Conservation (phyloP, 208 protist species). For the Herpetomonas samuelpessoai region DNA sequence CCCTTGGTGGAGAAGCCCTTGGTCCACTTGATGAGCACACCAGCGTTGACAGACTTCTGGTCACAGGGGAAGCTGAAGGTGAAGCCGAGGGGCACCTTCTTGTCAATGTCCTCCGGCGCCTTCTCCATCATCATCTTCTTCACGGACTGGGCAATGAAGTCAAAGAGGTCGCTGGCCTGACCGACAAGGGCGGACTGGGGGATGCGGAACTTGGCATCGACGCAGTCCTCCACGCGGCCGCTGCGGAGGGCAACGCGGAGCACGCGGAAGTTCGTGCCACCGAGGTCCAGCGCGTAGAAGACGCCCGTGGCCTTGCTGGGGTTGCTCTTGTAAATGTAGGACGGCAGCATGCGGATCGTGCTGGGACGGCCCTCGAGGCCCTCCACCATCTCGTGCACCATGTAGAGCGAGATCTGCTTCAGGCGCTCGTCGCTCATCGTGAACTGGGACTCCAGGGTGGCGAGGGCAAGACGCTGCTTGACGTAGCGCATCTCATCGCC, state of each 20-base stretch:
- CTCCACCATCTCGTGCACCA: constrained; percentile 84
- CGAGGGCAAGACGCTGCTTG: constrained; percentile 74
- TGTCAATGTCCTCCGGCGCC: constrained; percentile 58
- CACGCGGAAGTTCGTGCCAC: constrained; percentile 91
- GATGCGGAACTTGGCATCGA: constrained; percentile 55
- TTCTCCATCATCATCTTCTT: constrained; percentile 54
- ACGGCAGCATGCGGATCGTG: constrained; percentile 85
- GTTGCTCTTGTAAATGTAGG: constrained; percentile 74
- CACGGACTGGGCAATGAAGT: constrained; percentile 83
- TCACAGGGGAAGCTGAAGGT: constrained; percentile 93
- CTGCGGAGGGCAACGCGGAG: constrained; percentile 55
- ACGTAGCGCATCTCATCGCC: constrained; percentile 57
- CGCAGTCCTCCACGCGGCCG: constrained; percentile 42
- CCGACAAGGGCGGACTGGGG: constrained; percentile 46
- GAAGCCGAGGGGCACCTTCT: constrained; percentile 80
- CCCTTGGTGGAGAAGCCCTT: constrained; percentile 90
- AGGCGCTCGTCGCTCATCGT: constrained; percentile 48
- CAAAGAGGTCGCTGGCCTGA: constrained; percentile 70
- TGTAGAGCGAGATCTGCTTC: constrained; percentile 68
- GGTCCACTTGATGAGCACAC: constrained; percentile 89
- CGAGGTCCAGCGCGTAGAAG: constrained; percentile 90
- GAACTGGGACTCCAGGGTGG: constrained; percentile 67
- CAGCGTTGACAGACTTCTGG: constrained; percentile 72
- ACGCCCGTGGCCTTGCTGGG: constrained; percentile 50
- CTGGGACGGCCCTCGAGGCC: constrained; percentile 70